Base-by-base conservation (phyloP, 2,329 filamentous ascomycete species). In the Chrysoporthe austroafricana region DNA sequence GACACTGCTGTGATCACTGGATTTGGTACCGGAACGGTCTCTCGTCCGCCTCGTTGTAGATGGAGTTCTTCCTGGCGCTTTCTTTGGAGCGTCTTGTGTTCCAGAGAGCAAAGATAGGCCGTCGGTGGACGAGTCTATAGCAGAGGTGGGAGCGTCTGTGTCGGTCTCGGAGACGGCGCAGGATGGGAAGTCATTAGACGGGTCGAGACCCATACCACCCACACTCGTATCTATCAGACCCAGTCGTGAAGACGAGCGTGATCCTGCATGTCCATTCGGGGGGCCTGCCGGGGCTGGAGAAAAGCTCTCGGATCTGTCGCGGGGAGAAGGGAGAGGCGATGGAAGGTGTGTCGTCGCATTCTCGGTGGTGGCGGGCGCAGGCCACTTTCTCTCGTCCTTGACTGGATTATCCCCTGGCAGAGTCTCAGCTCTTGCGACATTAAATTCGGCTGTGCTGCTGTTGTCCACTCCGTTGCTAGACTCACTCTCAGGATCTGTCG, bases 1-100 rank as follows among this genome's bases (percentile, higher is more conserved):
- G 59, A 88, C 77, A 69, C 82, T 83, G 54, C 78, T 76, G 70
- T 77, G 80, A 43, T 64, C 67, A 44, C 72, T 75, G 6, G 73
- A 73, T 67, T 76, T 76, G n/a, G 75, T 76, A 59, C 72, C 72
- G 2, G 75, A 76, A 18, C 74, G 73, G 57, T 71, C 72, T 21
- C 71, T 66, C 46, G 71, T 71, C 60, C 71, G 70, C 52, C 62
- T 62, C 1, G 46, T 34, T 4, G 54, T 32, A 4, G 68, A 70
- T 21, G 66, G 61, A 6, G n/a, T 66, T 42, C 66, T 59, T 26
- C 66, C 59, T 8, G 62, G 66, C 39, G 60, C 44, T 44, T 65
- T 66, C 57, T 59, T 66, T 13, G 59, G 63, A 14, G 54, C 62
- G 36, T 56, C 63, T 34, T 64, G 63, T 4, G 43, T 18, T 4